Evolutionary conservation across 106 monocot species (phyloP).

Genomic region (Dendrobium chrysotoxum): DNA sequence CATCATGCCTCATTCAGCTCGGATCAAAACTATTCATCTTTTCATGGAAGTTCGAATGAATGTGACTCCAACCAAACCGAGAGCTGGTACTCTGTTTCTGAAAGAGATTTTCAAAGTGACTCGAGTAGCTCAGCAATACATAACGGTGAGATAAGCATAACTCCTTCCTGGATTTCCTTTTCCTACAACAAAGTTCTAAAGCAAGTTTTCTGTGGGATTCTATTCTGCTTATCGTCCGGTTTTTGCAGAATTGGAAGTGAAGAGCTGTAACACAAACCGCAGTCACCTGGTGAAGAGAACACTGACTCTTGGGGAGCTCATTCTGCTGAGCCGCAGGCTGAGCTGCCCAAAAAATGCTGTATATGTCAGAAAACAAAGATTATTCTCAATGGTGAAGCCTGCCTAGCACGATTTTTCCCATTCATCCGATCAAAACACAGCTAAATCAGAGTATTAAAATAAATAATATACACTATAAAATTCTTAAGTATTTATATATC

Average conservation of each 20-base stretch:
- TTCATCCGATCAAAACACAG: not conserved
- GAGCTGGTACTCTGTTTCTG: conserved; percentile 33
- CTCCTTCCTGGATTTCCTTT: conserved; percentile 30
- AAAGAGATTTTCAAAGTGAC: conserved; percentile 30
- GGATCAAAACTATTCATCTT: not conserved
- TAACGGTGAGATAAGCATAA: conserved; percentile 10
- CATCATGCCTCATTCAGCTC: not conserved
- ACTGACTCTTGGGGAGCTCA: conserved; percentile 67
- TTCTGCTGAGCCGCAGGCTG: conserved; percentile 59
- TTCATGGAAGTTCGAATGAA: conserved; percentile 14
- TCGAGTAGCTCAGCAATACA: conserved; percentile 13
- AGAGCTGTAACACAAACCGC: not conserved
- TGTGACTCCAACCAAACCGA: conserved; percentile 24
- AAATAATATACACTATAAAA: not conserved
- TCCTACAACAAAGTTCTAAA: conserved; percentile 32
- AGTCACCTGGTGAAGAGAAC: conserved; percentile 15
- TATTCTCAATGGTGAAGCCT: conserved; percentile 27
- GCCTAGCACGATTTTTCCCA: not conserved
- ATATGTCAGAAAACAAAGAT: conserved; percentile 5
- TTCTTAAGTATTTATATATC: no score
- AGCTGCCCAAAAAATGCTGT: conserved; percentile 27
- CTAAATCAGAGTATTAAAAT: no score
- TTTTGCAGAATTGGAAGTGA: not conserved
- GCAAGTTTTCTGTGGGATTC: conserved; percentile 16
- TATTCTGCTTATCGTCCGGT: not conserved